These are phyloP conservation scores for Myxozyma vanderwaltii DNA, from an alignment of 805 yeast genomes.

Conservation along the genomic window DNA sequence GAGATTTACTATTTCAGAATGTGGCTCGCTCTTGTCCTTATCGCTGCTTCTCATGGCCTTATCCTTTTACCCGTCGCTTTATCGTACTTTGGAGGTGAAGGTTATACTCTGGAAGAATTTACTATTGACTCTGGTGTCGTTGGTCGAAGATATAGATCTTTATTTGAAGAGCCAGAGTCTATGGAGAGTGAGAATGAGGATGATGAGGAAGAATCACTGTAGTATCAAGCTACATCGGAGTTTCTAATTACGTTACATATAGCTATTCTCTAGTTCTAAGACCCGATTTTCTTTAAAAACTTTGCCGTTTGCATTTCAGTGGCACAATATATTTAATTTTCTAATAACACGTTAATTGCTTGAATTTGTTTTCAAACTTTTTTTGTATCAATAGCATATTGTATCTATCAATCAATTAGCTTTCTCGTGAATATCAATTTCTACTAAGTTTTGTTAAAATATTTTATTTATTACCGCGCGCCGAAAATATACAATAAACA, in stretches of 20 bases:
- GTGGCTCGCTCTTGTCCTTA: conserved; percentile 81
- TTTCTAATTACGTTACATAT: too few relatives aligned
- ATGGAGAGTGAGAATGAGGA: conserved; percentile 13
- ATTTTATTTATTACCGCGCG: too few relatives aligned
- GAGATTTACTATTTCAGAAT: conserved; percentile 90
- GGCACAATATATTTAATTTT: too few relatives aligned
- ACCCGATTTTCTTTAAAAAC: too few relatives aligned
- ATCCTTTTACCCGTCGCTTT: conserved; percentile 76
- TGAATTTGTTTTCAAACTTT: not conserved
- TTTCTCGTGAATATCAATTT: too few relatives aligned
- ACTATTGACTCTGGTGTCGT: not conserved
- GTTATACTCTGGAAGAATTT: conserved; percentile 9
- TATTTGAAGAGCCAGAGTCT: conserved; percentile 13
- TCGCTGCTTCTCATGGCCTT: conserved; percentile 79
- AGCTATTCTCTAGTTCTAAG: too few relatives aligned
- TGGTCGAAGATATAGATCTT: not conserved
- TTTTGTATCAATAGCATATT: not conserved
- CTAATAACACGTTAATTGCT: too few relatives aligned
- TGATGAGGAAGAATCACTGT: not conserved
- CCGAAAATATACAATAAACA: not conserved
- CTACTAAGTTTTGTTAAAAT: too few relatives aligned
- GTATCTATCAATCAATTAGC: too few relatives aligned
- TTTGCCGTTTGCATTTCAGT: not conserved
- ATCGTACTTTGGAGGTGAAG: conserved; percentile 57
- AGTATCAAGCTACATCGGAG: not conserved